Base-by-base conservation (phyloP, 441 rosid genomes). In the Erodium texanum region DNA sequence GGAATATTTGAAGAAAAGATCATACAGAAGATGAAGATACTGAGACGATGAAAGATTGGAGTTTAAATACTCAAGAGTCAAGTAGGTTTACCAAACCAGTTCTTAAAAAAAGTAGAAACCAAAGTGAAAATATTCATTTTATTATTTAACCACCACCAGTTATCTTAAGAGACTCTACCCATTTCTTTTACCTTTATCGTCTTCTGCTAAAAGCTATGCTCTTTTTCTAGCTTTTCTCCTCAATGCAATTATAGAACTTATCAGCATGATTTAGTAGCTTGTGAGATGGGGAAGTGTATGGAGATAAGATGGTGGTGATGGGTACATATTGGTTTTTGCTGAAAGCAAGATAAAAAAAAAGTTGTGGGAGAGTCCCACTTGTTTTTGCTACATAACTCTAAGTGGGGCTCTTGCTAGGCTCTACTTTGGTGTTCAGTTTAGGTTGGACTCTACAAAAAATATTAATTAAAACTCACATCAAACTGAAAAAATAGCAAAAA, bases 31-130 rank as follows among this genome's bases (percentile, higher is more conserved):
- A 48, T 43, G 43, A 67, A 15, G 68, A 54, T 56, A 72, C 45
- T 68, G 65, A 64, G 68, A 75, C 56, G 68, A 71, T 67, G 68
- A 67, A 71, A 77, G 38, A 61, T 66, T 72, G 73, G 70, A 70
- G 72, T 70, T 73, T 78, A 80, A 70, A 82, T 64, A 70, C 62
- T 36, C 74, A 77, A 78, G 52, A 64, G 48, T 59, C 68, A 67
- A 71, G 65, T 18, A 64, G 56, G 70, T 62, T 16, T 66, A 64
- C 58, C 34, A 38, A 64, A 71, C 61, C 64, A 78, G 65, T 45
- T 58, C 69, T 64, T 73, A 27, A 48, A 48, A 63, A 74, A 74
- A 65, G 32, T 24, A 38, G 75, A 45, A 65, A 65, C 64, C 52
- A 7, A 62, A 62, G 7, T 66, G 71, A 58, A 73, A 68, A 50